Base-by-base conservation (phyloP, 2,329 filamentous ascomycete genomes). In the Sarocladium strictum region DNA sequence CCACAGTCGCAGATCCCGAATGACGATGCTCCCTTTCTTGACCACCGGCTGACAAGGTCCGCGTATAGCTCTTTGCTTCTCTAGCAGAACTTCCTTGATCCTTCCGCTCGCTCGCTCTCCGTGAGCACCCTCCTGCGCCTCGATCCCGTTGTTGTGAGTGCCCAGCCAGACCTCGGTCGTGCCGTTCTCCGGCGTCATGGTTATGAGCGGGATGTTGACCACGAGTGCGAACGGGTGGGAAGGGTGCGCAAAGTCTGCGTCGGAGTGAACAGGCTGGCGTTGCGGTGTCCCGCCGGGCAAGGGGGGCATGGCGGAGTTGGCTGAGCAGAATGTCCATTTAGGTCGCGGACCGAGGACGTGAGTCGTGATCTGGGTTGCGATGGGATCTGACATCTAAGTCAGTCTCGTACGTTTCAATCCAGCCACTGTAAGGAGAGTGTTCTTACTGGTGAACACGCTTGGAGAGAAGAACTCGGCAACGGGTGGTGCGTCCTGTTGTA, bases 1-100 rank as follows among this genome's bases (percentile, higher is more conserved):
- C 82, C 83, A 86, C 4, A 84, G 72, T 23, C 82, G 69, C 53
- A 86, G 64, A 62, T 86, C 83, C 2, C 84, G 72, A 27, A 86
- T 62, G 33, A 85, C 71, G 21, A 85, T 62, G 37, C 78, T 77
- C 0, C 83, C 81, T 59, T 80, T 81, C 33, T 70, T 69, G 1
- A 83, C 72, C 2, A 65, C 54, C 0, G 80, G 78, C 60, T 84
- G 80, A 11, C 73, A 62, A 0, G 78, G 78, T 5, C 74, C 70
- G 6, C 73, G 64, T 2, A 68, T 59, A 3, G 60, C 54, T 2
- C 67, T 56, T 5, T 74, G 68, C 51, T 68, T 62, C 2, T 69
- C 69, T 0, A 82, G 59, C 2, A 74, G 61, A 0, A 67, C 62
- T 40, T 70, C 56, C 15, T 63, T 73, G 58, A 84, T 80, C 6